Evolutionary conservation across 2,329 filamentous ascomycete species (phyloP).

Genomic region (Trichoderma pleuroti): DNA sequence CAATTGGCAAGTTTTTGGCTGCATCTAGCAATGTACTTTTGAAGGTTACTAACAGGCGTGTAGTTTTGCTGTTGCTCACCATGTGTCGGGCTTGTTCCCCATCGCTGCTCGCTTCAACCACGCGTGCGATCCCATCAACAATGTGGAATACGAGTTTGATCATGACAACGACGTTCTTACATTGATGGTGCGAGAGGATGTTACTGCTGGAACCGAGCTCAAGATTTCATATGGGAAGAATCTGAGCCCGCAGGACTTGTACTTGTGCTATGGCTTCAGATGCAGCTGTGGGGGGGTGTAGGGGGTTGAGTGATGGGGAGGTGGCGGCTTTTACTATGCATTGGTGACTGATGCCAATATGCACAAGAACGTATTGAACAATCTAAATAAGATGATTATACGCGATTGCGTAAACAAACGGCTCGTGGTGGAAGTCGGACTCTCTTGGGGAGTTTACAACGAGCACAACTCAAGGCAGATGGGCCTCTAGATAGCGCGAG

Average conservation of each 20-base stretch:
- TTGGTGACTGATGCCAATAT: background rate
- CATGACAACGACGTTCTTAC: conserved; percentile 33
- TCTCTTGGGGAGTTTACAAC: background rate
- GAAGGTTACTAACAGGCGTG: background rate
- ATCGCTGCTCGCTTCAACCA: conserved; percentile 58
- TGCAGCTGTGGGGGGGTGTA: conserved; percentile 49
- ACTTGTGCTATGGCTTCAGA: conserved; percentile 48
- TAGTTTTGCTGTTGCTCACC: conserved; percentile 29
- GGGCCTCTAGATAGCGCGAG: background rate
- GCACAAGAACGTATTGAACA: fast-evolving
- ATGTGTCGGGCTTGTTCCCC: conserved; percentile 43
- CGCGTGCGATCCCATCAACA: conserved; percentile 44
- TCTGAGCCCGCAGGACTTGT: conserved; percentile 36
- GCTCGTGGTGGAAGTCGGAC: background rate
- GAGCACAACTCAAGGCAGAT: fast-evolving
- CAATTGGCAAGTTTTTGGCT: conserved; percentile 42
- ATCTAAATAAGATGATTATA: background rate
- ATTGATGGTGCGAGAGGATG: conserved; percentile 36
- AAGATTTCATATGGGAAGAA: conserved; percentile 47
- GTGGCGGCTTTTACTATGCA: background rate
- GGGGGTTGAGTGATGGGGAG: conserved; percentile 24
- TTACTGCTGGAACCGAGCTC: conserved; percentile 47
- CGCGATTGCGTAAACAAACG: background rate
- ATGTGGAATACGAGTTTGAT: conserved; percentile 45
- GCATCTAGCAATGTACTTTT: background rate